Evolutionary conservation across 2,329 filamentous ascomycete genomes (phyloP).

Genomic region (Cadophora gregata): DNA sequence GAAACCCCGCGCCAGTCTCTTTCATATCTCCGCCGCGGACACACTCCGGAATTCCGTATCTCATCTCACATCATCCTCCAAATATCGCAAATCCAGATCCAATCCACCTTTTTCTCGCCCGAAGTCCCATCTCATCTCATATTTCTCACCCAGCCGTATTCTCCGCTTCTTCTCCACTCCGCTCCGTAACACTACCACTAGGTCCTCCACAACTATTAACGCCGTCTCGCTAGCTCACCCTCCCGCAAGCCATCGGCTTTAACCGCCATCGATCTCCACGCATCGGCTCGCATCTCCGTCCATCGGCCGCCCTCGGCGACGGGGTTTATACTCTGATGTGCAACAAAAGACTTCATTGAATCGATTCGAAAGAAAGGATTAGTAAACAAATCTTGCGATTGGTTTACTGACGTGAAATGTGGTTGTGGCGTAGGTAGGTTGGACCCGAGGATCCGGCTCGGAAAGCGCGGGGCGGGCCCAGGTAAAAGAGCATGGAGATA

Average conservation of each 20-base stretch:
- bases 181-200: no score
- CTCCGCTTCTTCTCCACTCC: no score
- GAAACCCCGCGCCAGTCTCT: background rate
- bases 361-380: background rate
- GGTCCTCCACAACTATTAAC: background rate
- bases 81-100: background rate
- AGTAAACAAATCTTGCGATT: background rate
- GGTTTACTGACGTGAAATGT: background rate
- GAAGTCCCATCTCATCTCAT: background rate
- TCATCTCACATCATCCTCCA: background rate
- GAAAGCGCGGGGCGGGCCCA: background rate
- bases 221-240: background rate
- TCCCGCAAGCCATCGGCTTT: background rate
- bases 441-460: background rate
- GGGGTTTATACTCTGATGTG: background rate
- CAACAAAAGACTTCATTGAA: background rate
- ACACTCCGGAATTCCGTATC: background rate
- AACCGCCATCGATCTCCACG: background rate
- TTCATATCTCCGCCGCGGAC: background rate
- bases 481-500: background rate
- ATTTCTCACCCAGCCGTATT: background rate
- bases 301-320: conserved; percentile 1
- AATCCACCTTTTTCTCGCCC: background rate
- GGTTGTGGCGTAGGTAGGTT: background rate
- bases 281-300: background rate